phyloP scores from a whole-genome alignment of 2,329 filamentous ascomycete species.

The Alternaria rosae region DNA sequence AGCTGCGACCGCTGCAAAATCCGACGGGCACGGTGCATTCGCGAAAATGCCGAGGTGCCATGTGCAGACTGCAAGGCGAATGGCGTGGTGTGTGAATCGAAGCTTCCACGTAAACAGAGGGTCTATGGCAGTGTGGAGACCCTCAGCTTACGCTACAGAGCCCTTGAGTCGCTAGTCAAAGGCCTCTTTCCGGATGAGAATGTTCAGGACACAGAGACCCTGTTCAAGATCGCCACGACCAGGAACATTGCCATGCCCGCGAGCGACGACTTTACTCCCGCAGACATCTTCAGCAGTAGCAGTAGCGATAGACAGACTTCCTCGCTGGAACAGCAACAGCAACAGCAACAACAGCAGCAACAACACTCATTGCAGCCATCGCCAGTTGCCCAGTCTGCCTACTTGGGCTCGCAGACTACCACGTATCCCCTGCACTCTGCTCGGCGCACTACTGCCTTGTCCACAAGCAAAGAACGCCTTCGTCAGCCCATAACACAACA shows the following conservation, averaged over 20 bases:
- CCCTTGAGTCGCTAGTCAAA: slow-evolving; percentile 53
- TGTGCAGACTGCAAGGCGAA: slow-evolving; percentile 52
- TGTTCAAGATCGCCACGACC: slow-evolving; percentile 52
- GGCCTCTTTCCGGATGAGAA: slow-evolving; percentile 53
- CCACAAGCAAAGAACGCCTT: slow-evolving; percentile 8
- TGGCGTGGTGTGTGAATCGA: slow-evolving; percentile 53
- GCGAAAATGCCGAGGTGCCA: slow-evolving; percentile 35
- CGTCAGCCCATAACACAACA: slow-evolving; percentile 24
- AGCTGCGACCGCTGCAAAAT: slow-evolving; percentile 44
- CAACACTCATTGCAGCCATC: slow-evolving; percentile 12
- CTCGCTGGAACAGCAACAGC: slow-evolving; percentile 6
- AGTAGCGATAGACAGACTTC: slow-evolving; percentile 5
- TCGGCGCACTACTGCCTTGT: slow-evolving; percentile 12
- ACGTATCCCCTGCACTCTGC: slow-evolving; percentile 12
- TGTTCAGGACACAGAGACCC: slow-evolving; percentile 48
- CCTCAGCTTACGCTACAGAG: slow-evolving; percentile 54
- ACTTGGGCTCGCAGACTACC: background rate
- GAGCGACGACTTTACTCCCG: slow-evolving; percentile 34
- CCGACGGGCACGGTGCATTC: slow-evolving; percentile 39
- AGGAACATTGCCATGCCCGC: slow-evolving; percentile 50
- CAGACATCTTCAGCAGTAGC: slow-evolving; percentile 33
- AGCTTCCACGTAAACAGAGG: slow-evolving; percentile 54
- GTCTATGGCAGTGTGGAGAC: slow-evolving; percentile 58
- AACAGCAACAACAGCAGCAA: slow-evolving; percentile 12
- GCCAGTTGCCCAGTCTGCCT: slow-evolving; percentile 1